Percentiles rank a stretch among this genome's conserved stretches.
Evolutionary conservation across 371 early-diverging fungal species (phyloP).

Genomic region (Mucor sp.): DNA sequence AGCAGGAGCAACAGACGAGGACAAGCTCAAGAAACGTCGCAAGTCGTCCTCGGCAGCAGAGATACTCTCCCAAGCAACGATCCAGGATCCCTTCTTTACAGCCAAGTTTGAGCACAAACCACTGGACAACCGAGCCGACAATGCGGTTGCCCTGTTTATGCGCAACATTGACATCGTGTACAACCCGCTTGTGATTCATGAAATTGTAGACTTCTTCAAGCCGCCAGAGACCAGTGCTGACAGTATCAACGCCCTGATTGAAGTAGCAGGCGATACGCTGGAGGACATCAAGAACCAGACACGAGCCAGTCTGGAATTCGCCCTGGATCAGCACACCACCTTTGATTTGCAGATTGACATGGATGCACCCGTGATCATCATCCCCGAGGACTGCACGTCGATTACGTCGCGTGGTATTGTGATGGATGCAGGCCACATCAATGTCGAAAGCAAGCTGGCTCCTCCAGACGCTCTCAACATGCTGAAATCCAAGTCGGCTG

Average conservation of each 20-base stretch:
- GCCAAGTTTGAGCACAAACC: conserved; percentile 87
- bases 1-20: neutral
- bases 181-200: conserved; percentile 78
- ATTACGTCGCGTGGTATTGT: conserved; percentile 73
- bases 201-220: conserved; percentile 82
- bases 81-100: conserved; percentile 78
- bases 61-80: conserved; percentile 10
- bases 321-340: conserved; percentile 87
- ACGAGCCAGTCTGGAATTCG: conserved; percentile 82
- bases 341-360: conserved; percentile 91
- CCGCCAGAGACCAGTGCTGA: conserved; percentile 83
- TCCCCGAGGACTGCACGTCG: conserved; percentile 84
- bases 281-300: conserved; percentile 92
- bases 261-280: conserved; percentile 90
- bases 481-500: conserved; percentile 67
- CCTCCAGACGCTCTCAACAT: conserved; percentile 68
- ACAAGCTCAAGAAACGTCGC: conserved; percentile 7
- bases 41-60: conserved; percentile 26
- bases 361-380: conserved; percentile 96
- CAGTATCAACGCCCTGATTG: conserved; percentile 69
- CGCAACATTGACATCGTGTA: conserved; percentile 90
- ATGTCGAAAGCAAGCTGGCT: conserved; percentile 82
- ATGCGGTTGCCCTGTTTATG: conserved; percentile 82
- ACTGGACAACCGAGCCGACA: conserved; percentile 85
- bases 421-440: conserved; percentile 93